Conservation (phyloP, 305 asterid species). For the Rubia tinctorum region DNA sequence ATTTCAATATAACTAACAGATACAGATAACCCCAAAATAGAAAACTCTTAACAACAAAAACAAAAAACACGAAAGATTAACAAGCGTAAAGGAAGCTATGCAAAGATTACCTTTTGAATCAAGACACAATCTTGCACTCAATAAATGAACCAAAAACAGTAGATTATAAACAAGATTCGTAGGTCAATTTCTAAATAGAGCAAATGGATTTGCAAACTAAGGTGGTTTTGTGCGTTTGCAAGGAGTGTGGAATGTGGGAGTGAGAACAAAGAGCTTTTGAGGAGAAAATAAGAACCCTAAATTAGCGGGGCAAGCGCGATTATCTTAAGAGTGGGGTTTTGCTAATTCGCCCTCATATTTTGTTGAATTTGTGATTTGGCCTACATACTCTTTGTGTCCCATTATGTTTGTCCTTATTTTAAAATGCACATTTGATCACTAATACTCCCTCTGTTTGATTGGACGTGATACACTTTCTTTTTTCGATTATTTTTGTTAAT, state of each 20-base stretch:
- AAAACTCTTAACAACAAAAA: not conserved
- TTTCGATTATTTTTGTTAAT: no score
- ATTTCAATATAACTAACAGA: not conserved
- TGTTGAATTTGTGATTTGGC: not conserved
- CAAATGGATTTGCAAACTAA: not conserved
- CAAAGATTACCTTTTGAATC: conserved; percentile 5
- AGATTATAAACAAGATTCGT: not conserved
- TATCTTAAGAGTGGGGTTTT: conserved; percentile 26
- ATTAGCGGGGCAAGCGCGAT: conserved; percentile 60
- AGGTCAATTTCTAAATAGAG: not conserved
- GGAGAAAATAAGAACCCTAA: conserved; percentile 60
- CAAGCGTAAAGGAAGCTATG: not conserved
- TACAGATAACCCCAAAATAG: not conserved
- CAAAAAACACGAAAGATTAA: conserved; percentile 1
- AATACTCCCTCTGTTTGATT: no score
- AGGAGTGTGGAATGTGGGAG: conserved; percentile 5
- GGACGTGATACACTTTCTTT: no score
- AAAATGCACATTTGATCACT: no score
- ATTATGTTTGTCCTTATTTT: no score
- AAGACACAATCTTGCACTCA: not conserved
- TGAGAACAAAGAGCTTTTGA: conserved; percentile 9
- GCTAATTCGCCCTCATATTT: conserved; percentile 16
- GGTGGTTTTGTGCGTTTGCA: not conserved
- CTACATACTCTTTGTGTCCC: not conserved
- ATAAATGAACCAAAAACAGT: not conserved